Percentiles rank a stretch among this genome's conserved stretches.
These are phyloP conservation scores for Fusarium sp. DNA, from an alignment of 2,329 filamentous ascomycete genomes.

Conservation along the genomic window DNA sequence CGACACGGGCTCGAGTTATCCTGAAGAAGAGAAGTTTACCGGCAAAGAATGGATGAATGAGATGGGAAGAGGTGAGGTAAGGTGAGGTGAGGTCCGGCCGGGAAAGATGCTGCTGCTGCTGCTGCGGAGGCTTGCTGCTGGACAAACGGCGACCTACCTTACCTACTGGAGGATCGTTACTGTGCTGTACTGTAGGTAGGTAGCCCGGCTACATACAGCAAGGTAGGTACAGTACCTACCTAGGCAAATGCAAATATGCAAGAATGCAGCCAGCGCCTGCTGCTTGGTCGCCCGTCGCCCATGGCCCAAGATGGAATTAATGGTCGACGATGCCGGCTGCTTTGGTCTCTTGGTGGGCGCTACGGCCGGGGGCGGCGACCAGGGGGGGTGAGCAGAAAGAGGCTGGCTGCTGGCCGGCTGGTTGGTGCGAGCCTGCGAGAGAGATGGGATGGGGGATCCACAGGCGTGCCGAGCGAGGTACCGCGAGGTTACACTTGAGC, in stretches of 20 bases:
- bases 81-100: constrained; percentile 1
- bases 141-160: neutral
- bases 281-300: constrained; percentile 4
- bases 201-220: too few relatives aligned
- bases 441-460: constrained; percentile 12
- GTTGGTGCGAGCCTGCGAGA: neutral
- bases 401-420: constrained; percentile 23
- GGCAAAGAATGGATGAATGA: too few relatives aligned
- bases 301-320: constrained; percentile 38
- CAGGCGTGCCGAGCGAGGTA: constrained; percentile 18
- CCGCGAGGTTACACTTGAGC: constrained; percentile 19
- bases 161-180: neutral
- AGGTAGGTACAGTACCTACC: neutral
- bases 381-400: constrained; percentile 30
- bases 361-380: constrained; percentile 32
- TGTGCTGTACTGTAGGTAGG: too few relatives aligned
- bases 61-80: constrained; percentile 1
- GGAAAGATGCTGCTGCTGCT: neutral
- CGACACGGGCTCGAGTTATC: constrained; percentile 38
- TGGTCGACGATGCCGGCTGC: constrained; percentile 36
- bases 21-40: neutral
- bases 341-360: constrained; percentile 39
- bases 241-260: constrained; percentile 14
- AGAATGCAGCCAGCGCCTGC: constrained; percentile 28
- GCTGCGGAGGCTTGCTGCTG: constrained; percentile 8